Base-by-base conservation (phyloP, 495 filamentous ascomycete genomes). In the Cudoniella acicularis region DNA sequence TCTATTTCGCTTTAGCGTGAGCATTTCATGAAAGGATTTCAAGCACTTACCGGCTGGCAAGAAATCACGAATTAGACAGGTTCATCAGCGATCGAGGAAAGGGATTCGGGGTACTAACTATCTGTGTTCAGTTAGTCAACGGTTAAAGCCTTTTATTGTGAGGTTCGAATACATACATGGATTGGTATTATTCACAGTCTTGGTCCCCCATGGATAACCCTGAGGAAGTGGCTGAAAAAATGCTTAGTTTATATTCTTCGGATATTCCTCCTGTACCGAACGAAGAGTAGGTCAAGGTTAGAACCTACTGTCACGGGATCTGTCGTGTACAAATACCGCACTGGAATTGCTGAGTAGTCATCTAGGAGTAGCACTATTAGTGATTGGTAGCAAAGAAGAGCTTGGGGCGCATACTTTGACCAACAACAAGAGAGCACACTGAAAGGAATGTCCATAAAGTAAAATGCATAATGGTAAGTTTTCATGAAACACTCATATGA, bases 131-230 rank as follows among this genome's bases (percentile, higher is more conserved):
- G 13, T 36, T 36, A 36, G 30, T n/a, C n/a, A n/a, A n/a, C n/a
- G n/a, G n/a, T n/a, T n/a, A n/a, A n/a, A n/a, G n/a, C n/a, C n/a
- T n/a, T n/a, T n/a, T n/a, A n/a, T n/a, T n/a, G n/a, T n/a, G n/a
- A n/a, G n/a, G 30, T 4, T 4, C 30, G 30, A 36, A 36, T 36
- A 36, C 30, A 6, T 26, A 59, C 59, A 57, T 57, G 82, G 83
- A 67, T 86, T 77, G 42, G 69, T 77, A 20, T 66, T 68, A 8
- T 48, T 69, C 23, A 75, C 74, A 21, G 71, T 75, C n/a, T 67
- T 65, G 1, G 62, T 56, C 18, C 78, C 79, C 81, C 82, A 85
- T 3, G 80, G 79, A 36, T 57, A 73, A 21, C 73, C 75, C 42
- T 72, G 61, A 0, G 69, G 72, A 11, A 75, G 53, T 0, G 77